These are phyloP conservation scores for Agaricus sinodeliciosus DNA, from an alignment of 768 basidiomycete genomes.

Conservation along the genomic window DNA sequence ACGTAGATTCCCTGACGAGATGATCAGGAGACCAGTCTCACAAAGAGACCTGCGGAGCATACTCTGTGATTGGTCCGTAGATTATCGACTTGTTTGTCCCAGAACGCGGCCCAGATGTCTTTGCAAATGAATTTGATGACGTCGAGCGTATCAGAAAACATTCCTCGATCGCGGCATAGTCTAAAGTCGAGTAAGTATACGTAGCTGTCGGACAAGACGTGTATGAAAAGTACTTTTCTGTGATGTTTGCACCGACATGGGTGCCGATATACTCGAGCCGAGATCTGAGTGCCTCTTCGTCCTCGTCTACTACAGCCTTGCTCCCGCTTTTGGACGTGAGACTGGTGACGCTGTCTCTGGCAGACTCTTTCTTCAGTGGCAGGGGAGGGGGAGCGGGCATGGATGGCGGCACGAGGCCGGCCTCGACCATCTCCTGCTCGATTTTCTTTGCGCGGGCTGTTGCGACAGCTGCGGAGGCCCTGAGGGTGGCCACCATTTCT, in stretches of 20 bases:
- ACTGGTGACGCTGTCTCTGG: constrained; percentile 40
- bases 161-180: constrained; percentile 64
- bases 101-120: constrained; percentile 87
- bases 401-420: constrained; percentile 60
- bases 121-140: constrained; percentile 95
- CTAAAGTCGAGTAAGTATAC: constrained; percentile 29
- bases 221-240: constrained; percentile 61
- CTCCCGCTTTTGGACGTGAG: constrained; percentile 25
- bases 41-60: constrained; percentile 17
- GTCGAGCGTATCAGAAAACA: constrained; percentile 81
- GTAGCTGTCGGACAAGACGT: background rate
- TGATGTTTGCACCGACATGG: constrained; percentile 81
- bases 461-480: constrained; percentile 69
- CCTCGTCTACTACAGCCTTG: constrained; percentile 45
- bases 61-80: constrained; percentile 92
- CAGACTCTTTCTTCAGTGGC: constrained; percentile 36
- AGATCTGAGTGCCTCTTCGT: constrained; percentile 63
- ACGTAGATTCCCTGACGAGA: constrained; percentile 78
- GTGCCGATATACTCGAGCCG: constrained; percentile 79
- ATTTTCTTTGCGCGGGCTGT: constrained; percentile 56
- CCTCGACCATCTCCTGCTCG: constrained; percentile 75
- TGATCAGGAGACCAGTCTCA: background rate
- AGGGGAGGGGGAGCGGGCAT: constrained; percentile 31
- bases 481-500: constrained; percentile 68
- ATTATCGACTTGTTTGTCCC: constrained; percentile 96